Conservation (phyloP, 2,329 filamentous ascomycete genomes). For the Paraphoma sp. region DNA sequence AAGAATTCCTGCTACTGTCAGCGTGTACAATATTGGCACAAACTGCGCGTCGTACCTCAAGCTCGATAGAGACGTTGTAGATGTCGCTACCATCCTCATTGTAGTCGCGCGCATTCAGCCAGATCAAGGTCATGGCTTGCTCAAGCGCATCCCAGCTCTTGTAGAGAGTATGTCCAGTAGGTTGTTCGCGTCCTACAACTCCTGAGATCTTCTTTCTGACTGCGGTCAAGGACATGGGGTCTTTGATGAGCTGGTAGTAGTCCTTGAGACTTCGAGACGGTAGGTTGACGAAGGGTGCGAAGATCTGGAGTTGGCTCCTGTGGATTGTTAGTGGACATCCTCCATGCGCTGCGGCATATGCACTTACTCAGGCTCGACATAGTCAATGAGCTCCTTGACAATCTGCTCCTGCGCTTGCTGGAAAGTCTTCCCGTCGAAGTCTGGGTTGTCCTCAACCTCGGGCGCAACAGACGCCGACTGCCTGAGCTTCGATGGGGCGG, state of each 20-base stretch:
- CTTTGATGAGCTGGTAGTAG: conserved; percentile 83
- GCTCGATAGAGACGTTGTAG: conserved; percentile 74
- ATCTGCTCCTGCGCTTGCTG: conserved; percentile 89
- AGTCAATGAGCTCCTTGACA: conserved; percentile 72
- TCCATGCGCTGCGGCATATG: background rate
- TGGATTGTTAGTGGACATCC: conserved; percentile 12
- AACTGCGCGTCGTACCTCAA: conserved; percentile 66
- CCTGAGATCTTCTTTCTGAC: conserved; percentile 80
- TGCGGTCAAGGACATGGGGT: conserved; percentile 79
- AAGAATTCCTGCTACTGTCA: conserved; percentile 68
- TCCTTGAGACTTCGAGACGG: conserved; percentile 79
- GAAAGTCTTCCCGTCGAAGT: conserved; percentile 67
- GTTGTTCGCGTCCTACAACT: conserved; percentile 70
- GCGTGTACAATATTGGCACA: background rate
- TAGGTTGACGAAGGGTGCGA: conserved; percentile 77
- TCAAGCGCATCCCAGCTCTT: conserved; percentile 85
- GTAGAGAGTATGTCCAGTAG: conserved; percentile 69
- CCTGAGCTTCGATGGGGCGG: conserved; percentile 42
- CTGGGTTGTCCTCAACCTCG: conserved; percentile 28
- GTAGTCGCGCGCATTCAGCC: conserved; percentile 87
- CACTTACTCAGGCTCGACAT: conserved; percentile 62
- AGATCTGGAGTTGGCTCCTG: conserved; percentile 68
- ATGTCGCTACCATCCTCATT: conserved; percentile 93
- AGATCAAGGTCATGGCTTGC: conserved; percentile 79
- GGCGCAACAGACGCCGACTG: conserved; percentile 34